A percentile compares a stretch with the other conserved stretches of the same genome.
Evolutionary conservation across 257 asterid species (phyloP).

Genomic region (Nicotiana noctiflora): DNA sequence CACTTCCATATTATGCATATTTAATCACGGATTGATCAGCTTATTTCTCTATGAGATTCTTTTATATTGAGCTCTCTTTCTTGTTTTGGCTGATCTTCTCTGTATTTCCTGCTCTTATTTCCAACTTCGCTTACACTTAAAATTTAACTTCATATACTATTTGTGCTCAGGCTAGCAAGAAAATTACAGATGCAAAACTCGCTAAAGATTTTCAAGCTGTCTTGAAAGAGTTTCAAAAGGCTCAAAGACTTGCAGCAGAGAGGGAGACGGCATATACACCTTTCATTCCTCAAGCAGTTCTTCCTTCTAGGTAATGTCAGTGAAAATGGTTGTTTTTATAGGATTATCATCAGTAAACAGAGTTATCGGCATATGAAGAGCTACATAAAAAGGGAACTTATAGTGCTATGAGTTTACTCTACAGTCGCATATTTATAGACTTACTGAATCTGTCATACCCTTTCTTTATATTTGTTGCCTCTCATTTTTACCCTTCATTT

Average conservation of each 20-base stretch:
- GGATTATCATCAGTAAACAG: neutral
- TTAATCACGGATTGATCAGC: neutral
- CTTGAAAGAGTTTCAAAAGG: constrained; percentile 76
- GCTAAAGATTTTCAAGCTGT: constrained; percentile 94
- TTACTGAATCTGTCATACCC: neutral
- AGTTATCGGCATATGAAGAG: neutral
- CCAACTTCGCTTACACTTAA: neutral
- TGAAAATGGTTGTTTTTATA: neutral
- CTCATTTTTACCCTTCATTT: neutral
- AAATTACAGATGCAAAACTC: constrained; percentile 86
- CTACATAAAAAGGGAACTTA: neutral
- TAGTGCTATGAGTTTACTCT: neutral
- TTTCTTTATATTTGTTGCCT: constrained; percentile 12
- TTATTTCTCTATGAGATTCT: neutral
- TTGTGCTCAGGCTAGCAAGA: constrained; percentile 70
- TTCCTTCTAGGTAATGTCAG: constrained; percentile 50
- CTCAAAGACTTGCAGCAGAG: constrained; percentile 41
- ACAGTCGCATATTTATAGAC: neutral
- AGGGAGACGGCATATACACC: constrained; percentile 70
- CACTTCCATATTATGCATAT: neutral
- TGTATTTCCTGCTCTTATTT: neutral
- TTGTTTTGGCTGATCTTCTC: neutral
- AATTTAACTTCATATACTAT: neutral
- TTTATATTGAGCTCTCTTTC: neutral
- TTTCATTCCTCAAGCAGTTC: constrained; percentile 41